Base-by-base conservation (phyloP, 305 asterid genomes). In the Caryopteris hybrid region DNA sequence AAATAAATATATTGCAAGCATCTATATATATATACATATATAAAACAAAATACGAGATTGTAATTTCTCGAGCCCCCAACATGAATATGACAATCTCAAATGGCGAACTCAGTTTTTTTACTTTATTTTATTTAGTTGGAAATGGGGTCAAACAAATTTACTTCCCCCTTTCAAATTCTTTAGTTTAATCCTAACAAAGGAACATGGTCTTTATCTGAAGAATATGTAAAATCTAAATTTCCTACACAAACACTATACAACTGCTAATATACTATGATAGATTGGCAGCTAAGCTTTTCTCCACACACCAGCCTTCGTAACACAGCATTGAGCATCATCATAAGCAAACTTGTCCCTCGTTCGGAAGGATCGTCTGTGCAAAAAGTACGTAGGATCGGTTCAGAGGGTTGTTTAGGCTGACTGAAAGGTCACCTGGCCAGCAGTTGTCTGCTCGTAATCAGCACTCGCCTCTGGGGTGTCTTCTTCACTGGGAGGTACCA, bases 401-500 rank as follows among this genome's bases (percentile, higher is more conserved):
- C 39, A 41, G 6, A 18, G 4, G 34, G 55, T 10, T 0, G 61
- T 17, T 10, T 76, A 85, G 14, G 96, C 94, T 3, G 95, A 88
- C 76, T 90, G 96, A 69, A 85, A 75, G 22, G 84, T 83, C 69
- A 88, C 89, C 74, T 76, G 82, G 16, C 81, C 85, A 16, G 94
- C 47, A 1, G 83, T 63, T 11, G 90, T 72, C 80, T 89, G 91
- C 77, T 86, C 88, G 54, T 62, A 89, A 70, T 87, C 90, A 0
- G 88, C 82, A 27, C 91, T 78, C 42, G 96, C 97, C 78, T 94
- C 99, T 0, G 97, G 99, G 6, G 97, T 87, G 82, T 94, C 99
- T 79, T 94, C 99, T 76, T 94, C 99, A 66, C 99, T 94, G n/a
- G 97, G 97, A 20, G 99, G 99, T 64, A 94, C 99, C 67, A 91